phyloP scores from a whole-genome alignment of 2,329 filamentous ascomycete genomes.

The Ceratocystiopsis sp. region DNA sequence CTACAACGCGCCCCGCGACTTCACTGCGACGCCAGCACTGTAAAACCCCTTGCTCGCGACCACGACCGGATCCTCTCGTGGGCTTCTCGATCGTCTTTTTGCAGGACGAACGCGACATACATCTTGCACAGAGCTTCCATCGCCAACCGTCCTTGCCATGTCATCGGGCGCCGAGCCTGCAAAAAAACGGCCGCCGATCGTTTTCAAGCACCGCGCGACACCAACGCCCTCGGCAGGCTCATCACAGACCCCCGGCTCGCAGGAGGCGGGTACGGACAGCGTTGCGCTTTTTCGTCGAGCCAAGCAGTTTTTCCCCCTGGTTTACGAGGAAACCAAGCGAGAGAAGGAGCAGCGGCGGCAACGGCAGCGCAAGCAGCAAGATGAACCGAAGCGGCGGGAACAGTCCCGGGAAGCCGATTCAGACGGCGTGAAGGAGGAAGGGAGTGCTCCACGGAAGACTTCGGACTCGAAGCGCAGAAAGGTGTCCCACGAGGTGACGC shows the following conservation, averaged over 20 bases:
- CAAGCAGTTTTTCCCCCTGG: slow-evolving; percentile 27
- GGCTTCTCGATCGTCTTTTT: too few relatives aligned
- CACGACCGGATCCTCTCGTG: too few relatives aligned
- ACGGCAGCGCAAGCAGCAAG: not conserved
- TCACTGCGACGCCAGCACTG: too few relatives aligned
- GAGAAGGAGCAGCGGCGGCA: slow-evolving; percentile 16
- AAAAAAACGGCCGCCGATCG: slow-evolving; percentile 6
- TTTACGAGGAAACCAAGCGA: slow-evolving; percentile 10
- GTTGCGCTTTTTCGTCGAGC: slow-evolving; percentile 33
- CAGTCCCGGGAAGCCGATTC: too few relatives aligned
- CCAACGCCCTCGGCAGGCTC: not conserved
- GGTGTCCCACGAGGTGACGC: slow-evolving; percentile 4
- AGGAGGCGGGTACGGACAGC: slow-evolving; percentile 13
- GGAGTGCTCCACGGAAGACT: too few relatives aligned
- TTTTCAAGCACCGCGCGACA: slow-evolving; percentile 9
- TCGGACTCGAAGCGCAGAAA: slow-evolving; percentile 6
- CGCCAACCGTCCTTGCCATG: not conserved
- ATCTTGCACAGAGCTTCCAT: not conserved
- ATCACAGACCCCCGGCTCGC: not conserved
- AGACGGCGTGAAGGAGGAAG: too few relatives aligned
- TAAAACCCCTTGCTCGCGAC: too few relatives aligned
- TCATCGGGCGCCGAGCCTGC: not conserved
- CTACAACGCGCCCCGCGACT: too few relatives aligned
- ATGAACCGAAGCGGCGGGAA: slow-evolving; percentile 10
- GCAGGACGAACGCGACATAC: not conserved